Conservation (phyloP, 345 rosid species). For the Aquilaria sinensis region DNA sequence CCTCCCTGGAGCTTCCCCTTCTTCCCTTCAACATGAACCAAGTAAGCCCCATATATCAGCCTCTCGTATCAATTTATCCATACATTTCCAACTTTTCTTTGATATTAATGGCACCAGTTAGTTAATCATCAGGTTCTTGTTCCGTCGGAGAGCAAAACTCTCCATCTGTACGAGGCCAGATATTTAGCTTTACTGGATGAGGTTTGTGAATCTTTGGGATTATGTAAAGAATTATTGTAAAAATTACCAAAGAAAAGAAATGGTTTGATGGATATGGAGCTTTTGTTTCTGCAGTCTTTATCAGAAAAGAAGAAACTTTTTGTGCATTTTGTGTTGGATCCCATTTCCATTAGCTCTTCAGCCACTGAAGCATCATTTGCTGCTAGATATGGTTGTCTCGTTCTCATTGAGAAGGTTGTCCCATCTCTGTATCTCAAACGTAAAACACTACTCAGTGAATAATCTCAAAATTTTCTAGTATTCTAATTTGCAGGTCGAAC, state of each 20-base stretch:
- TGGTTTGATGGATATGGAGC: neutral
- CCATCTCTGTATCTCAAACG: neutral
- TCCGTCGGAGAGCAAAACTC: conserved; percentile 66
- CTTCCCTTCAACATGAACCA: conserved; percentile 57
- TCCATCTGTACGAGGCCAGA: conserved; percentile 78
- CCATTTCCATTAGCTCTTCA: conserved; percentile 47
- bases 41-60: conserved; percentile 18
- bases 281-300: conserved; percentile 43
- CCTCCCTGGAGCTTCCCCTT: conserved; percentile 48
- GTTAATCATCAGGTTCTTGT: conserved; percentile 47
- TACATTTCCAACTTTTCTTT: neutral
- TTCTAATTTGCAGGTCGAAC: conserved; percentile 44
- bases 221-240: too few relatives aligned
- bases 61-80: neutral
- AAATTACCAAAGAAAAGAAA: too few relatives aligned
- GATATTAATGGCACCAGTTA: neutral
- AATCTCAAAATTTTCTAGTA: conserved; percentile 1
- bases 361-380: conserved; percentile 69
- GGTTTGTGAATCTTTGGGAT: conserved; percentile 21
- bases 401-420: conserved; percentile 58
- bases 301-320: conserved; percentile 47
- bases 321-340: conserved; percentile 79
- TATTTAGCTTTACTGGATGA: conserved; percentile 69
- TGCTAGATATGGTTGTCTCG: conserved; percentile 75
- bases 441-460: conserved; percentile 3